A percentile compares a stretch with the other conserved stretches of the same genome.
Conservation (phyloP, 2,329 filamentous ascomycete genomes). For the Fonsecaea erecta region DNA sequence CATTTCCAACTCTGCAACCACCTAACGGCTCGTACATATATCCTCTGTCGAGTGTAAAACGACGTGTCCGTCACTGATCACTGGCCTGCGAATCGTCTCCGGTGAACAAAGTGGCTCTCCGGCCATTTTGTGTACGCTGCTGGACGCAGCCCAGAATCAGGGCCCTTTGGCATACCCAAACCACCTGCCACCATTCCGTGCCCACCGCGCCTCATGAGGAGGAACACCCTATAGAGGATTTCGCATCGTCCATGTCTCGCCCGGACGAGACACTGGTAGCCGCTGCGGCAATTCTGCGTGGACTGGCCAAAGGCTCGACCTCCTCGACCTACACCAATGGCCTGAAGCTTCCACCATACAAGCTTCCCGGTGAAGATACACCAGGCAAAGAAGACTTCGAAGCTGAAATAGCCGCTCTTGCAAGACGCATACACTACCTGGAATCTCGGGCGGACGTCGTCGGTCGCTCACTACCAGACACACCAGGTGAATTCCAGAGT, state of each 20-base stretch:
- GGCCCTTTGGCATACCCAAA: conserved; percentile 28
- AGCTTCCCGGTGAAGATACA: conserved; percentile 76
- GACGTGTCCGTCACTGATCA: background rate
- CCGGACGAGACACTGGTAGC: conserved; percentile 55
- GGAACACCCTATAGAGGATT: conserved; percentile 27
- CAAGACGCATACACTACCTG: conserved; percentile 76
- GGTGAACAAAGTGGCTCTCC: conserved; percentile 33
- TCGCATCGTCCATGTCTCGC: conserved; percentile 47
- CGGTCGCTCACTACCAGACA: conserved; percentile 71
- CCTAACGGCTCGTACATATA: conserved; percentile 7
- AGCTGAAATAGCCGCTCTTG: conserved; percentile 78
- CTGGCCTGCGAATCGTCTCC: background rate
- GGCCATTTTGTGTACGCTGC: conserved; percentile 36
- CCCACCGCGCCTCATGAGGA: conserved; percentile 29
- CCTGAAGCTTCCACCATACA: conserved; percentile 59
- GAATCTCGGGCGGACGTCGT: conserved; percentile 74
- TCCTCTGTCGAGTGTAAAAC: conserved; percentile 1
- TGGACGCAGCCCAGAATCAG: conserved; percentile 30
- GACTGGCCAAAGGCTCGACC: conserved; percentile 49
- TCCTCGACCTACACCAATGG: conserved; percentile 55
- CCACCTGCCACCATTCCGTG: conserved; percentile 23
- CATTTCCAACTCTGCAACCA: conserved; percentile 4
- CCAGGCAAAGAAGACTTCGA: conserved; percentile 79
- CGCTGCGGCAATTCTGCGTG: conserved; percentile 52
- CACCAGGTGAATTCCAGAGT: conserved; percentile 70